Evolutionary conservation across 2,329 filamentous ascomycete genomes (phyloP).

Genomic region (Fusarium piperis): DNA sequence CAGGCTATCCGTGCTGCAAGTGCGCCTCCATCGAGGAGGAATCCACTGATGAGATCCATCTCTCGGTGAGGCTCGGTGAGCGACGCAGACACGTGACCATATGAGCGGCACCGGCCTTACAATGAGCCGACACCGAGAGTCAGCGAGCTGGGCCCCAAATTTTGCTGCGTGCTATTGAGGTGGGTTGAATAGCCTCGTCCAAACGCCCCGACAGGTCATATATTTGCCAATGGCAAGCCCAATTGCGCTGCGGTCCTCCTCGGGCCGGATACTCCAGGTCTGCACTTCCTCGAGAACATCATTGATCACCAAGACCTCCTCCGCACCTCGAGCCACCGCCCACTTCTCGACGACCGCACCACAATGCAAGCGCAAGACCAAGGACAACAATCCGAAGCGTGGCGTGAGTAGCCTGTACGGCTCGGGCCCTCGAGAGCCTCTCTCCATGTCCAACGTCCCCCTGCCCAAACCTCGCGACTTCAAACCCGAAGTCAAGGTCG

Average conservation of each 20-base stretch:
- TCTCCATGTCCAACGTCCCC: conserved; percentile 76
- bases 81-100: conserved; percentile 6
- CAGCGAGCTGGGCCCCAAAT: conserved; percentile 24
- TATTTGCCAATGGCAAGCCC: conserved; percentile 44
- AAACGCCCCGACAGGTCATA: conserved; percentile 27
- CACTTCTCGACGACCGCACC: conserved; percentile 65
- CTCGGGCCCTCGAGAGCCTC: conserved; percentile 77
- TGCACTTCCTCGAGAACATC: conserved; percentile 21
- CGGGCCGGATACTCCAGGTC: conserved; percentile 36
- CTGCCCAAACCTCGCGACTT: conserved; percentile 76
- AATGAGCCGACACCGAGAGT: conserved; percentile 23
- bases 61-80: conserved; percentile 29
- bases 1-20: conserved; percentile 44
- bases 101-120: conserved; percentile 3
- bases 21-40: conserved; percentile 36
- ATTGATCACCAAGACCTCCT: conserved; percentile 13
- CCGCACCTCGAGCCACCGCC: conserved; percentile 35
- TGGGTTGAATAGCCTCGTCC: conserved; percentile 30
- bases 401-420: conserved; percentile 84
- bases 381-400: conserved; percentile 82
- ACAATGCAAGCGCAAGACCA: conserved; percentile 60
- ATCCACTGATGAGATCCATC: conserved; percentile 37
- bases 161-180: conserved; percentile 31
- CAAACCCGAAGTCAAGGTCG: conserved; percentile 66
- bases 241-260: conserved; percentile 42